Evolutionary conservation across 2,329 filamentous ascomycete genomes (phyloP), one percentile per base, ranked within the genome.

Genomic region (Diaporthe citri): DNA sequence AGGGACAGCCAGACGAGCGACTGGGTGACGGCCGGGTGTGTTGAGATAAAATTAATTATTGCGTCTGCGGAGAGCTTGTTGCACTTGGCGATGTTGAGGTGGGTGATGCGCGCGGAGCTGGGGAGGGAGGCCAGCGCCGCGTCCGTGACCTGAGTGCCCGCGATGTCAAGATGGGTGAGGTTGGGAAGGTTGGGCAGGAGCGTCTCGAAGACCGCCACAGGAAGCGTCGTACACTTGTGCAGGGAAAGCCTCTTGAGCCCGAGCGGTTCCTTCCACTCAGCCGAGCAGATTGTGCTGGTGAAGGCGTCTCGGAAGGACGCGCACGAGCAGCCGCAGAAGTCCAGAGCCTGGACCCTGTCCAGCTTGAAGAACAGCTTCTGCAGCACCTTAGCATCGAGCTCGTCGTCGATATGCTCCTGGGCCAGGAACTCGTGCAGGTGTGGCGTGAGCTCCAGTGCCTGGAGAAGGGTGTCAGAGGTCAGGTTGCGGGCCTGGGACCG

Each of bases 391-490:
- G 87, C 86, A 79, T 91, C 89, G 62, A 96, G 86, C 78, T 97
- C 94, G 67, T 93, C 91, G 81, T 96, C 94, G 71, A 97, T 87
- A 79, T 96, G 93, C 83, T 97, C 94, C 84, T 96, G 94, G 25
- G 92, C 91, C 67, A 96, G 86, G 80, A 95, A 95, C 84, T 96
- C 94, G 80, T 92, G 91, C 43, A 97, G 86, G 79, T 93, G 91
- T 2, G 94, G 93, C 7, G 93, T 92, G 76, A 95, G 85, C 77
- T 93, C 86, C 71, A 97, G 86, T 81, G 93, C 95, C 82, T 92
- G 88, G 71, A 93, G 85, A 64, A 97, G 87, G 7, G 94, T 96
- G 80, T 91, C 90, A 20, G 93, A 88, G 28, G 94, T 96, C 79
- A 97, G 83, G 84, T 96, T 95, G 80, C 91, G 91, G 74, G 94